Percentiles rank a stretch among this genome's conserved stretches.
Conservation (phyloP, 805 yeast genomes). For the Wickerhamiella shivajii region DNA sequence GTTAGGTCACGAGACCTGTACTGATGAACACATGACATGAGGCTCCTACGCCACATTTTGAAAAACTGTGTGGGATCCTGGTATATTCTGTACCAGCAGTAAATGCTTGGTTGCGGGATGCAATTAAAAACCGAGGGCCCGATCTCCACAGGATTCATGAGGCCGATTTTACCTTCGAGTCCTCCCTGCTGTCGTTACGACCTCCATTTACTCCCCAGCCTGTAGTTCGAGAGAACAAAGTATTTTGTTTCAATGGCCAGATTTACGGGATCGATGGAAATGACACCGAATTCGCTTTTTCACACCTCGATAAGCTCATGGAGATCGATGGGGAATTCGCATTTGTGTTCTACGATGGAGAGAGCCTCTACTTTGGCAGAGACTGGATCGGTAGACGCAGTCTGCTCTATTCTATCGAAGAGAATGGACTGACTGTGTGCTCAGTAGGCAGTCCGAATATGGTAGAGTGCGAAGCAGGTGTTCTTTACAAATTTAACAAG, state of each 20-base stretch:
- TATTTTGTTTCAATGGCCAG: constrained; percentile 84
- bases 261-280: constrained; percentile 47
- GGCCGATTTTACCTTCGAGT: constrained; percentile 8
- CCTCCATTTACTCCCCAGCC: constrained; percentile 75
- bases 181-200: constrained; percentile 65
- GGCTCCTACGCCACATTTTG: no score
- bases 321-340: constrained; percentile 75
- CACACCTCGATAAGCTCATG: constrained; percentile 21
- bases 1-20: neutral
- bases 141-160: constrained; percentile 13
- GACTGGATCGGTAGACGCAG: constrained; percentile 76
- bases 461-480: constrained; percentile 18
- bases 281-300: constrained; percentile 47
- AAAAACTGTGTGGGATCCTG: constrained; percentile 26
- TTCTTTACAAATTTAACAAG: constrained; percentile 9
- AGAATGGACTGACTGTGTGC: constrained; percentile 12
- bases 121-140: constrained; percentile 21
- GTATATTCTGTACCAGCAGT: constrained; percentile 9
- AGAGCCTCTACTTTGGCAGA: constrained; percentile 56
- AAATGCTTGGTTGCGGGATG: neutral
- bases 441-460: constrained; percentile 12
- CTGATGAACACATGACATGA: no score
- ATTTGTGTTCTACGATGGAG: constrained; percentile 30
- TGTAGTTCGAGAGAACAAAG: constrained; percentile 21
- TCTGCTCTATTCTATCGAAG: constrained; percentile 32